Evolutionary conservation across 805 yeast genomes (phyloP).

Genomic region (Danielia reshetovae): DNA sequence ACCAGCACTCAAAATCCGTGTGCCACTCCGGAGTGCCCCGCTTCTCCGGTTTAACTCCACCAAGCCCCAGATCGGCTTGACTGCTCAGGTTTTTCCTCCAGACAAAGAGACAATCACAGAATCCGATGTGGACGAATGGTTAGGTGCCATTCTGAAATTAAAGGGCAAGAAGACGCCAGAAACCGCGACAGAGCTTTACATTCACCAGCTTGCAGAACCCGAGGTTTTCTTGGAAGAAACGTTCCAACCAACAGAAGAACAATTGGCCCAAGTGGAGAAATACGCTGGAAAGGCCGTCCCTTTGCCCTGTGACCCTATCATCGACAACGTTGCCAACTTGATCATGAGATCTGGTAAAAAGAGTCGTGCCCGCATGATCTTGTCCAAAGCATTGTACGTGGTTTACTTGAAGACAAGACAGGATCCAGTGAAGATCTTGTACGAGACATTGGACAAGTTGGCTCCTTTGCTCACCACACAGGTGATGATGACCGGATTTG

Average conservation of each 20-base stretch:
- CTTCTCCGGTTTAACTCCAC: slow-evolving; percentile 6
- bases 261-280: slow-evolving; percentile 51
- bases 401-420: slow-evolving; percentile 66
- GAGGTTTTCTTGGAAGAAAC: slow-evolving; percentile 28
- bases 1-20: neutral
- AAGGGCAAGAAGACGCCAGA: slow-evolving; percentile 33
- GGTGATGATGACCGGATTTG: slow-evolving; percentile 78
- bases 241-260: slow-evolving; percentile 63
- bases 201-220: slow-evolving; percentile 36
- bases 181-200: slow-evolving; percentile 34
- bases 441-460: slow-evolving; percentile 70
- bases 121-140: slow-evolving; percentile 44
- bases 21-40: neutral
- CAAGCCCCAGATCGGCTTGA: slow-evolving; percentile 15
- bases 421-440: slow-evolving; percentile 77
- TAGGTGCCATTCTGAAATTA: slow-evolving; percentile 39
- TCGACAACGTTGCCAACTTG: slow-evolving; percentile 75
- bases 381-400: slow-evolving; percentile 76
- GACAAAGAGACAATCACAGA: slow-evolving; percentile 36
- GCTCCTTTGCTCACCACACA: slow-evolving; percentile 81
- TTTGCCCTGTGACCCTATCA: slow-evolving; percentile 57
- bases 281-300: slow-evolving; percentile 57
- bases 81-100: slow-evolving; percentile 37
- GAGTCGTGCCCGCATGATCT: slow-evolving; percentile 66
- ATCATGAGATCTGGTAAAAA: slow-evolving; percentile 93